A percentile compares a stretch with the other conserved stretches of the same genome.
These are phyloP conservation scores for Exophiala calicioides DNA, from an alignment of 2,329 filamentous ascomycete genomes.

Conservation along the genomic window DNA sequence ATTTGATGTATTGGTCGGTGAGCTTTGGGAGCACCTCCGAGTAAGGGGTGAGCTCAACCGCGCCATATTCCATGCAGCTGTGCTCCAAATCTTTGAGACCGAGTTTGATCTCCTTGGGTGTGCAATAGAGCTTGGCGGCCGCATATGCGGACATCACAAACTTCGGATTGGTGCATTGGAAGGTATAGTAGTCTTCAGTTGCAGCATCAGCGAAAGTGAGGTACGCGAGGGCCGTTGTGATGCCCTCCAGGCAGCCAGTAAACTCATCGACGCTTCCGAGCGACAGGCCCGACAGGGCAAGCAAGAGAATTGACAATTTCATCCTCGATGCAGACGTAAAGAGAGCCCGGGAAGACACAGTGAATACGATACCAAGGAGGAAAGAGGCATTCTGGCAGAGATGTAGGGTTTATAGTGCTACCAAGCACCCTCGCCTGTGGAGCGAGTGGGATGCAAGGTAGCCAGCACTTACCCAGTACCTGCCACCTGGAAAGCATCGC, in stretches of 20 bases:
- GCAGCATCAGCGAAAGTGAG: conserved; percentile 14
- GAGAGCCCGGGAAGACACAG: neutral
- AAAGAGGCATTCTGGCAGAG: neutral
- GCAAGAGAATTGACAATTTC: conserved; percentile 3
- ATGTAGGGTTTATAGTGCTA: conserved; percentile 3
- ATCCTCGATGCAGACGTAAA: conserved; percentile 2
- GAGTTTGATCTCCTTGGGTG: conserved; percentile 28
- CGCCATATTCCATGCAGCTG: conserved; percentile 31
- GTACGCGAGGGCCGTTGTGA: conserved; percentile 10
- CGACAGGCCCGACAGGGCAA: conserved; percentile 6
- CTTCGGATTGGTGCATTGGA: too few species aligned
- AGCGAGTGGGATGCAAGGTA: too few species aligned
- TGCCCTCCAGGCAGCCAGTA: conserved; percentile 14
- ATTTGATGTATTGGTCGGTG: conserved; percentile 37
- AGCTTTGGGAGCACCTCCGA: conserved; percentile 30
- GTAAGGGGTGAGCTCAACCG: conserved; percentile 33
- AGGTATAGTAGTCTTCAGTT: conserved; percentile 16
- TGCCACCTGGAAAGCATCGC: too few species aligned
- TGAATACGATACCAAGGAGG: neutral
- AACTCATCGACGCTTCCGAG: neutral
- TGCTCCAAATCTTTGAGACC: conserved; percentile 16
- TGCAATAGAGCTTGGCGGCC: conserved; percentile 38
- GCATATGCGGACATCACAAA: conserved; percentile 42
- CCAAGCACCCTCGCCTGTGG: too few species aligned
- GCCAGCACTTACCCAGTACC: too few species aligned